Evolutionary conservation across 2,329 filamentous ascomycete species (phyloP), one percentile per base, ranked within the genome.

Genomic region (Aureobasidium sp.): DNA sequence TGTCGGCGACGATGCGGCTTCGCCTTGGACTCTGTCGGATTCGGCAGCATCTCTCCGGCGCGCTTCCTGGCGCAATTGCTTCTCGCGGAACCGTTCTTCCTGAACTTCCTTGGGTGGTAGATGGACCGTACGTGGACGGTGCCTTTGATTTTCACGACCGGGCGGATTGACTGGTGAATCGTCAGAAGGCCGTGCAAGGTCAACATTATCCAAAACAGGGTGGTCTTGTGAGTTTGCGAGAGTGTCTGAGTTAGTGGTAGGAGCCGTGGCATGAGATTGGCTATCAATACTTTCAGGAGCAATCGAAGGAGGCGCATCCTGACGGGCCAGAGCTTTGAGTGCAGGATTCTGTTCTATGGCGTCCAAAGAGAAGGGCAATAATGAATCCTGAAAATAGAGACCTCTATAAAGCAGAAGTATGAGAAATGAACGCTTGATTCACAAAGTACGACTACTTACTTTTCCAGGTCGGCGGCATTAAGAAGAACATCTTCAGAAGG

Each of bases 391-490:
- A 73, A 84, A 85, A 69, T 76, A 77, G 64, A 78, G 81, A 67
- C 81, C 80, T 78, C 83, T 85, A 67, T 41, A 51, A 41, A 30
- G 36, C 25, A 42, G 34, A 39, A 34, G 5, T 16, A 51, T 61
- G 27, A 49, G 58, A 39, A 34, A 61, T 58, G 32, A 42, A 16
- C 50, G 48, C 61, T 66, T 36, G 58, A 29, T 39, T 7, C 45
- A 32, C 57, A 41, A 14, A 37, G 45, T 59, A 48, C 25, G 25
- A 65, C 48, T 45, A 74, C 81, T 75, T 79, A 85, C 83, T 80
- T 80, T 66, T 78, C 69, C 44, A 85, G 75, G 66, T 83, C 79
- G 72, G 85, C 84, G 67, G 78, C 75, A 70, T 84, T 79, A 64
- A 85, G 78, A 67, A 84, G 84, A 49, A 74, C 76, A 66, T 75